Evolutionary conservation across 2,329 filamentous ascomycete genomes (phyloP), one percentile per base, ranked within the genome.

Genomic region (Geosmithia putterillii): DNA sequence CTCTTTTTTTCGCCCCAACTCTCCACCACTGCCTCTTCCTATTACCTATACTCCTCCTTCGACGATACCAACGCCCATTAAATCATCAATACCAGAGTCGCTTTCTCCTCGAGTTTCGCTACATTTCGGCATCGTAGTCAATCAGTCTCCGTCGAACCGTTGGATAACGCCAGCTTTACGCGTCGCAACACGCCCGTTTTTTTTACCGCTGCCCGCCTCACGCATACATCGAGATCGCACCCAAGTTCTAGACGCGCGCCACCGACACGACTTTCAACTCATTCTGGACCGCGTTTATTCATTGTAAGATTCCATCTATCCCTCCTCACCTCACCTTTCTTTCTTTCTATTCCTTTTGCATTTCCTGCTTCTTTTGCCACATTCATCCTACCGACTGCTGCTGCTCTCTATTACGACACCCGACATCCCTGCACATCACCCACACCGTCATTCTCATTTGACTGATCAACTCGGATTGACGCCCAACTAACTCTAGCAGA

Each of bases 21-120:
- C 46, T 47, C 47, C 48, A 46, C 45, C 47, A 46, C 41, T 44
- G 38, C 38, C 36, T 34, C 35, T 35, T 41, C 38, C 38, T 39
- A 25, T 40, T 41, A 23, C 42, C 22, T n/a, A n/a, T n/a, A n/a
- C 28, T 32, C 10, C 28, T 7, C 28, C 28, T 32, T 32, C 10
- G 28, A 32, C 28, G 15, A 32, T 12, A 6, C 28, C 10, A 12
- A 12, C 10, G 10, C 28, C 10, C 28, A 32, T n/a, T n/a, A 32
- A 32, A 7, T 14, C 28, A 12, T 12, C 28, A 32, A 32, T 32
- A 12, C 10, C 28, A 32, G 28, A 32, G 15, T 32, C 28, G 28
- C 5, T 32, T 12, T 32, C 28, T 32, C 15, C 10, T 32, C 10
- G 4, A 12, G 5, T 6, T 32, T 32, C 3, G 15, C n/a, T n/a